phyloP scores from a whole-genome alignment of 2,329 filamentous ascomycete species.

The Sporothrix globosa region DNA sequence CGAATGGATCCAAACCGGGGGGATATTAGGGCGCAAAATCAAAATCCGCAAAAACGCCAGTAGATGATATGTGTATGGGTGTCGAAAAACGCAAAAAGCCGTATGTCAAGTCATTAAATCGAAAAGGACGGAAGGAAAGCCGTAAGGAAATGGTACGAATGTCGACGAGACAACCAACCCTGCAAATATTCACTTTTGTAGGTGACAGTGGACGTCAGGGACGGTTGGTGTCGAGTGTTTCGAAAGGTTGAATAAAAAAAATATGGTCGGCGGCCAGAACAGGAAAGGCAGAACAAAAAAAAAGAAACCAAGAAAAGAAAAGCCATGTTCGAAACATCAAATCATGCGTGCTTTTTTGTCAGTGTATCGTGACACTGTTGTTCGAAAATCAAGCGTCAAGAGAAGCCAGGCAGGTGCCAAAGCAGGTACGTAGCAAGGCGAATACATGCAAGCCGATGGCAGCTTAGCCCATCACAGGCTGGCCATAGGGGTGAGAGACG shows the following conservation, averaged over 20 bases:
- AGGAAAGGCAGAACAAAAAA: constrained; percentile 10
- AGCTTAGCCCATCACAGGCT: constrained; percentile 58
- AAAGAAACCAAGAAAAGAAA: constrained; percentile 26
- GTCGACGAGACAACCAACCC: background rate
- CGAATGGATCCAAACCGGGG: constrained; percentile 25
- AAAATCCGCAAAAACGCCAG: constrained; percentile 25
- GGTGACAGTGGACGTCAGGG: background rate
- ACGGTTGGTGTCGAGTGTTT: background rate
- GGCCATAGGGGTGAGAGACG: constrained; percentile 53
- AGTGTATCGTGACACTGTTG: constrained; percentile 1
- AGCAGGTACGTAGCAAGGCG: too few relatives aligned
- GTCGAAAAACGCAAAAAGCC: constrained; percentile 4
- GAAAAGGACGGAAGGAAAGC: constrained; percentile 7
- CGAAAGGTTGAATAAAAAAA: constrained; percentile 25
- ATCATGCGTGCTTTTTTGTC: constrained; percentile 18
- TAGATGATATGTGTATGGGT: constrained; percentile 22
- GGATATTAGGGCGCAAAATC: constrained; percentile 24
- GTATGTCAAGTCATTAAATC: constrained; percentile 30
- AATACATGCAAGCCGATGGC: background rate
- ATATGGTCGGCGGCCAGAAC: constrained; percentile 28
- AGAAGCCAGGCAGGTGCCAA: too few relatives aligned
- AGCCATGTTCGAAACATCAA: constrained; percentile 12
- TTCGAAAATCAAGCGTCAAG: background rate
- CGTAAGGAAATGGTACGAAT: background rate
- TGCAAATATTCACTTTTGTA: background rate